Conservation (phyloP, 2,329 filamentous ascomycete species). For the Colletotrichum destructivum region DNA sequence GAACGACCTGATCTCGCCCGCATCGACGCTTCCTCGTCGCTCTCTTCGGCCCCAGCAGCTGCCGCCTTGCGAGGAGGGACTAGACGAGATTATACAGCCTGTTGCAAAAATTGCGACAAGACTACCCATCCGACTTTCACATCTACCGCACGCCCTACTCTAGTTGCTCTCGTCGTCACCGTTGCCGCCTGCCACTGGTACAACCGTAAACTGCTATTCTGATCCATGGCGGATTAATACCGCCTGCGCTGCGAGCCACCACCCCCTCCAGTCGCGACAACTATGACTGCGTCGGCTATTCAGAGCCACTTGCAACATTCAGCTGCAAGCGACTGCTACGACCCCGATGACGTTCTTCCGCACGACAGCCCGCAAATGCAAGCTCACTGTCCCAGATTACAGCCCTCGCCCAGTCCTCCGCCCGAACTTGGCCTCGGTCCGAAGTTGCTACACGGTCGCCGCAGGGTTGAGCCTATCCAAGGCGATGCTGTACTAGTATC, state of each 20-base stretch:
- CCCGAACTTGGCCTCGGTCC: constrained; percentile 55
- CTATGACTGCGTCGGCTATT: constrained; percentile 58
- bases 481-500: constrained; percentile 78
- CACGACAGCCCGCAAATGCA: constrained; percentile 57
- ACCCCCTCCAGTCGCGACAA: constrained; percentile 49
- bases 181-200: constrained; percentile 2
- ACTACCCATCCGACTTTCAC: not conserved
- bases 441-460: constrained; percentile 67
- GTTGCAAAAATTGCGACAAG: constrained; percentile 6
- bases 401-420: constrained; percentile 64
- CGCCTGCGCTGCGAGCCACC: constrained; percentile 37
- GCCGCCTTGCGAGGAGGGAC: constrained; percentile 22
- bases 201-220: not conserved
- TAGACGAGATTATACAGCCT: not conserved
- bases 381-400: constrained; percentile 40
- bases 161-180: not conserved
- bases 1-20: constrained; percentile 13
- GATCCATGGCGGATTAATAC: constrained; percentile 52
- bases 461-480: constrained; percentile 69
- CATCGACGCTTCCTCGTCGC: constrained; percentile 19
- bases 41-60: constrained; percentile 34
- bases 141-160: not conserved
- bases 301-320: constrained; percentile 51
- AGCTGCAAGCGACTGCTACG: constrained; percentile 55
- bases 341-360: constrained; percentile 60